These are phyloP conservation scores for Aspergillus conjunctus DNA, from an alignment of 495 filamentous ascomycete genomes.

Conservation along the genomic window DNA sequence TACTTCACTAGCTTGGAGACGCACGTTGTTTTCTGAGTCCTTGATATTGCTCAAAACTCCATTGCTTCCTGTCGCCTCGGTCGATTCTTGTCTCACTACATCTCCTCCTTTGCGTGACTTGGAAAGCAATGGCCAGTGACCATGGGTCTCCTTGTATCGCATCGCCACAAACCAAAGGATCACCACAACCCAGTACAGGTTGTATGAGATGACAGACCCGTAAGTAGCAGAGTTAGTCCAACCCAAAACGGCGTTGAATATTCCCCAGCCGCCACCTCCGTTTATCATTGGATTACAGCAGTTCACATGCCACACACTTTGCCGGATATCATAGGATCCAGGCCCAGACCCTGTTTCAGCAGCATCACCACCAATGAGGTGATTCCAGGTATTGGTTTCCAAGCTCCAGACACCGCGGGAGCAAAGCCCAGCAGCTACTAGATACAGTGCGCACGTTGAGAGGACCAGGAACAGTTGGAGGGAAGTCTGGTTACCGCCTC, in stretches of 20 bases:
- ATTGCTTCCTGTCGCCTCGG: neutral
- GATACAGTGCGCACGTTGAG: constrained; percentile 76
- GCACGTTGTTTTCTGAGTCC: neutral
- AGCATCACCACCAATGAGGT: constrained; percentile 70
- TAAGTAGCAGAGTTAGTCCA: constrained; percentile 92
- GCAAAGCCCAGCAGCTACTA: constrained; percentile 81
- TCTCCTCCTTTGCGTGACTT: neutral
- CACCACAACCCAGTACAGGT: constrained; percentile 73
- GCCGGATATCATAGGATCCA: constrained; percentile 83
- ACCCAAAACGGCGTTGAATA: constrained; percentile 80
- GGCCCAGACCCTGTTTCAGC: constrained; percentile 74
- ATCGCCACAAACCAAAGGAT: constrained; percentile 62
- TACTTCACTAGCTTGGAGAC: constrained; percentile 9
- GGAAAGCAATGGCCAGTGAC: constrained; percentile 43
- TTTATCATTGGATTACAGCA: constrained; percentile 74
- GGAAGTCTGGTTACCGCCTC: constrained; percentile 63
- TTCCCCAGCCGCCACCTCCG: constrained; percentile 83
- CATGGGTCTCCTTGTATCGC: constrained; percentile 68
- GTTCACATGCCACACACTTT: constrained; percentile 92
- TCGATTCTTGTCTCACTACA: neutral
- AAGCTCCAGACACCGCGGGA: constrained; percentile 78
- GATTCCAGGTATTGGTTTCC: constrained; percentile 65
- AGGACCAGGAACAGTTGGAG: constrained; percentile 78
- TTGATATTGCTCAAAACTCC: neutral
- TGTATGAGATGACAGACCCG: constrained; percentile 78